Evolutionary conservation across 1,139 yeast genomes (phyloP).

Genomic region (Debaryomyces fabryi): DNA sequence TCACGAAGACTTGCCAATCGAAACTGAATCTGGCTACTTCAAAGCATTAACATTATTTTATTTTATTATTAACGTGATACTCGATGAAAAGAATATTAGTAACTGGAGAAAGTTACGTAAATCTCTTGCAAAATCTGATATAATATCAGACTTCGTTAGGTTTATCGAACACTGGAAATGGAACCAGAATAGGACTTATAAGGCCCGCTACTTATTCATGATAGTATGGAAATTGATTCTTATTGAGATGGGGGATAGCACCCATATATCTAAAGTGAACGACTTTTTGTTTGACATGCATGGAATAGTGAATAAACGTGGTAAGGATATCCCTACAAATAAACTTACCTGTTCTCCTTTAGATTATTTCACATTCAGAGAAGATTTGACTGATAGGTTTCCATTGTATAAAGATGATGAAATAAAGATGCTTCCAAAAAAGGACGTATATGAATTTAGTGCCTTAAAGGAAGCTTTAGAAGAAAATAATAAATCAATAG

Average conservation of each 20-base stretch:
- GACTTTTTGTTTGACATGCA: conserved; percentile 48
- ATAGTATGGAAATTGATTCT: conserved; percentile 62
- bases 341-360: conserved; percentile 66
- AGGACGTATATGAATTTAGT: conserved; percentile 4
- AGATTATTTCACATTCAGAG: conserved; percentile 77
- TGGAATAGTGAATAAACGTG: conserved; percentile 38
- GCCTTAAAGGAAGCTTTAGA: conserved; percentile 9
- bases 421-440: not conserved
- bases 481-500: conserved; percentile 14
- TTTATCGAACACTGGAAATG: conserved; percentile 73
- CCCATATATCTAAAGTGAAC: conserved; percentile 50
- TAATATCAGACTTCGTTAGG: conserved; percentile 49
- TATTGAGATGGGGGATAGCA: conserved; percentile 65
- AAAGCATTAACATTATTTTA: conserved; percentile 56
- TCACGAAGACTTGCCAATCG: conserved; percentile 8
- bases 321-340: conserved; percentile 19
- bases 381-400: conserved; percentile 72
- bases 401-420: conserved; percentile 51
- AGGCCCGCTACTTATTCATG: conserved; percentile 55
- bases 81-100: conserved; percentile 24
- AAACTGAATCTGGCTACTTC: conserved; percentile 28
- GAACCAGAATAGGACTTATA: conserved; percentile 35
- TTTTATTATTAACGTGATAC: conserved; percentile 40
- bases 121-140: conserved; percentile 28
- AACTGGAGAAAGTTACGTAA: conserved; percentile 19